These are phyloP conservation scores for Solanum bukasovii DNA, from an alignment of 257 asterid species.

Conservation along the genomic window DNA sequence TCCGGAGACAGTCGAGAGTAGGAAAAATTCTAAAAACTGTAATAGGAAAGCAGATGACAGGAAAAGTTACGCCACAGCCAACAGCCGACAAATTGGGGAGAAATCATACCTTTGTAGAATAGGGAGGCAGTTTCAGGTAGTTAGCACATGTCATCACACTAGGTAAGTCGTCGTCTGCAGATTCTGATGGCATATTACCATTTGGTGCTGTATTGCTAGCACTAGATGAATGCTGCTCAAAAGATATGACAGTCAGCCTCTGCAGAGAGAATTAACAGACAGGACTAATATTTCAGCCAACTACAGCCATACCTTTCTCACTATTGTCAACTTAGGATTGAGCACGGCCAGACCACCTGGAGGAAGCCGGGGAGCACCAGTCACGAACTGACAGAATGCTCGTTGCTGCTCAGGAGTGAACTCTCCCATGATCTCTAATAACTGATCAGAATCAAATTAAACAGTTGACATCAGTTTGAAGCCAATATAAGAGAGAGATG, in stretches of 20 bases:
- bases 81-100: neutral
- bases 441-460: conserved; percentile 27
- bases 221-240: conserved; percentile 73
- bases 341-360: conserved; percentile 93
- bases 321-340: conserved; percentile 94
- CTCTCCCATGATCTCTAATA: conserved; percentile 94
- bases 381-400: conserved; percentile 95
- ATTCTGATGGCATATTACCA: conserved; percentile 60
- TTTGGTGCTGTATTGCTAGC: conserved; percentile 30
- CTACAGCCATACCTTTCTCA: conserved; percentile 63
- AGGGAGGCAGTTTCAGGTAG: conserved; percentile 98
- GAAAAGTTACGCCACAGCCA: neutral
- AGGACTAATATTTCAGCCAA: neutral
- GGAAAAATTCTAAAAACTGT: neutral
- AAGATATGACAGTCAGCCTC: neutral
- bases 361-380: conserved; percentile 99
- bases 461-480: neutral
- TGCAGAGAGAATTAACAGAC: neutral
- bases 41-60: neutral
- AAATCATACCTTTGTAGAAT: conserved; percentile 73
- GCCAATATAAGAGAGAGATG: neutral
- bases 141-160: conserved; percentile 99
- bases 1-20: neutral
- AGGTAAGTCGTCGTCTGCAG: conserved; percentile 92
- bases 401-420: conserved; percentile 91